phyloP scores from a whole-genome alignment of 371 early-diverging fungal species.

The Mucor ambiguus region DNA sequence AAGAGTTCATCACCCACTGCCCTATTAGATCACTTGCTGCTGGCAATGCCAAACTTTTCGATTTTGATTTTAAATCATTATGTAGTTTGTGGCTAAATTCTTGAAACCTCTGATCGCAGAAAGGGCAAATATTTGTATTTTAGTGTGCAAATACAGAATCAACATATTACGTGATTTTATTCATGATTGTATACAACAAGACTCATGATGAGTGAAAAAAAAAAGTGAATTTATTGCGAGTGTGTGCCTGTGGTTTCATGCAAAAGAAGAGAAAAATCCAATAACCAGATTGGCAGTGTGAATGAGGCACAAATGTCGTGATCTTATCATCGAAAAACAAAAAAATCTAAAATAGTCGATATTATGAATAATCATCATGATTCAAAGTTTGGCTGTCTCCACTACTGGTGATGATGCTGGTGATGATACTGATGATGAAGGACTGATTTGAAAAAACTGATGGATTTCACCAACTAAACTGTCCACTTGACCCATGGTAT shows the following conservation, averaged over 20 bases:
- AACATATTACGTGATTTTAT: background rate
- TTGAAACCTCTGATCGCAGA: background rate
- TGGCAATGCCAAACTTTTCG: background rate
- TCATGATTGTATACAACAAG: background rate
- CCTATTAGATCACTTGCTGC: background rate
- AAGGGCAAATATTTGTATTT: background rate
- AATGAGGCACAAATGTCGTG: background rate
- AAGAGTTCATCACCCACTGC: background rate
- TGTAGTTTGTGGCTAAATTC: background rate
- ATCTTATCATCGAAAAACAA: background rate
- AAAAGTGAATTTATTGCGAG: background rate
- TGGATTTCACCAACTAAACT: conserved; percentile 55
- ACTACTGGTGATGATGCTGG: background rate
- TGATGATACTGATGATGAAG: background rate
- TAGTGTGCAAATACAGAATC: background rate
- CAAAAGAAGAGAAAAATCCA: background rate
- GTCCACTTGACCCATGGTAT: conserved; percentile 63
- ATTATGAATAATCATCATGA: background rate
- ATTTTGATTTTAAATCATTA: background rate
- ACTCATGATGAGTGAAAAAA: background rate
- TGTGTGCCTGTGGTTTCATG: background rate
- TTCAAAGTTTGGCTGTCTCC: background rate
- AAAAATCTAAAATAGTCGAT: background rate
- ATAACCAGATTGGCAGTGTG: background rate
- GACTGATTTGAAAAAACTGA: conserved; percentile 36